Evolutionary conservation across 371 early-diverging fungal species (phyloP).

Genomic region (Mucor irregularis): DNA sequence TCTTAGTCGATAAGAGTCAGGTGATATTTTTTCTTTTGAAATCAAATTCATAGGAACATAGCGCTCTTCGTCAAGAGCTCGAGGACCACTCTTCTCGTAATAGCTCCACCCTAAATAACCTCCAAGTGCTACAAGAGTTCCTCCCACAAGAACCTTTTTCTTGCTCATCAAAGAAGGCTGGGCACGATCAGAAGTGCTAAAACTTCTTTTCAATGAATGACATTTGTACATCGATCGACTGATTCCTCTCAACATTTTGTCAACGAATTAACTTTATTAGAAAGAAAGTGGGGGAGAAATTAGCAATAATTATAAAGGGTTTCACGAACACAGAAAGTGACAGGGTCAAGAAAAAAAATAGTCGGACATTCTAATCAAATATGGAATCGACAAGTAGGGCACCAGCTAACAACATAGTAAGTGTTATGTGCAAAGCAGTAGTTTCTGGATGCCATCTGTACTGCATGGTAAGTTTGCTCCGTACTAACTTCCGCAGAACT

Average conservation of each 20-base stretch:
- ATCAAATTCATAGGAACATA: slow-evolving; percentile 31
- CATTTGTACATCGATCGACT: background rate
- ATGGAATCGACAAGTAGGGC: slow-evolving; percentile 17
- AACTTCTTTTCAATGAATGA: background rate
- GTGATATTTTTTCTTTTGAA: slow-evolving; percentile 29
- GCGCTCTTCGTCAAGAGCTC: slow-evolving; percentile 21
- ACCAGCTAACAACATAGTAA: slow-evolving; percentile 18
- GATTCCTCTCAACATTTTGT: slow-evolving; percentile 1
- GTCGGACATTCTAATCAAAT: slow-evolving; percentile 28
- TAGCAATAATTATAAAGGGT: no score
- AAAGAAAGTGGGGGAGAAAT: background rate
- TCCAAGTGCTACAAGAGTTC: background rate
- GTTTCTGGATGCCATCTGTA: slow-evolving; percentile 18
- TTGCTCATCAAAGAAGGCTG: background rate
- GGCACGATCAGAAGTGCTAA: background rate
- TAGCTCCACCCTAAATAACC: slow-evolving; percentile 17
- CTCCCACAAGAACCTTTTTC: background rate
- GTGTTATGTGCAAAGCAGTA: slow-evolving; percentile 20
- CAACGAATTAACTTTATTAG: background rate
- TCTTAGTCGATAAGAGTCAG: slow-evolving; percentile 37
- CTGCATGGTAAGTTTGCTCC: slow-evolving; percentile 19
- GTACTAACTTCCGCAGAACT: background rate
- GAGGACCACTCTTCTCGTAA: background rate
- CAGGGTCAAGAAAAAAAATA: background rate
- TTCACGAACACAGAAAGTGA: background rate